A percentile compares a stretch with the other conserved stretches of the same genome.
Evolutionary conservation across 352 stramenopile species (phyloP).

Genomic region (Blastocystis sp.): DNA sequence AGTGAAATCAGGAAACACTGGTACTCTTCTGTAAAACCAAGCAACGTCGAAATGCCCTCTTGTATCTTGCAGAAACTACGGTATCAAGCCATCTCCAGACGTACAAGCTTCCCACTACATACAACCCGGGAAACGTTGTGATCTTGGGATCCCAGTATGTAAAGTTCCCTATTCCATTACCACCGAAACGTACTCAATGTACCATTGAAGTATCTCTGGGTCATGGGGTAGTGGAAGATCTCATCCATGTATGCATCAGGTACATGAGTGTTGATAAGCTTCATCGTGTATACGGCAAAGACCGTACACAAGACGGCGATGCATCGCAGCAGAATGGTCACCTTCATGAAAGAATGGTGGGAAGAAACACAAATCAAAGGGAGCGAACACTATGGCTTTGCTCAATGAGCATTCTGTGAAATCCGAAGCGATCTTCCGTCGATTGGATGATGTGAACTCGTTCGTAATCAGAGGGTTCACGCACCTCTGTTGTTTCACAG

Average conservation of each 20-base stretch:
- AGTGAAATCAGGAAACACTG: constrained; percentile 66
- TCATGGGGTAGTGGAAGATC: constrained; percentile 73
- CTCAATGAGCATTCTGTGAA: not conserved
- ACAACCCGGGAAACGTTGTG: constrained; percentile 74
- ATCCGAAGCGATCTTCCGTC: constrained; percentile 9
- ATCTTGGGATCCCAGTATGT: constrained; percentile 72
- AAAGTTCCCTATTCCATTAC: not conserved
- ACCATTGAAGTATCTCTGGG: constrained; percentile 70
- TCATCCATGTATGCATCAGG: constrained; percentile 64
- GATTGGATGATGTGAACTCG: constrained; percentile 10
- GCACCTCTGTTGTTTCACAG: not conserved
- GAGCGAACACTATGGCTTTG: not conserved
- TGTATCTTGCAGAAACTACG: constrained; percentile 22
- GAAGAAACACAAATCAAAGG: not conserved
- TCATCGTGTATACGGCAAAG: not conserved
- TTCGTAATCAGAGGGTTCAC: not conserved
- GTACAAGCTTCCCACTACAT: constrained; percentile 63
- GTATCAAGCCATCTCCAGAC: not conserved
- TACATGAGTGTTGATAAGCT: not conserved
- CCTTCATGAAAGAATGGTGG: not conserved
- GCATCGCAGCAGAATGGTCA: not conserved
- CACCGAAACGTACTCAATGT: constrained; percentile 62
- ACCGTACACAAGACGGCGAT: not conserved
- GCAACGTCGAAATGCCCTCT: constrained; percentile 52
- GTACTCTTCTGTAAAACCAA: constrained; percentile 2